Evolutionary conservation across 495 filamentous ascomycete species (phyloP).

Genomic region (Penicillium ucsense): DNA sequence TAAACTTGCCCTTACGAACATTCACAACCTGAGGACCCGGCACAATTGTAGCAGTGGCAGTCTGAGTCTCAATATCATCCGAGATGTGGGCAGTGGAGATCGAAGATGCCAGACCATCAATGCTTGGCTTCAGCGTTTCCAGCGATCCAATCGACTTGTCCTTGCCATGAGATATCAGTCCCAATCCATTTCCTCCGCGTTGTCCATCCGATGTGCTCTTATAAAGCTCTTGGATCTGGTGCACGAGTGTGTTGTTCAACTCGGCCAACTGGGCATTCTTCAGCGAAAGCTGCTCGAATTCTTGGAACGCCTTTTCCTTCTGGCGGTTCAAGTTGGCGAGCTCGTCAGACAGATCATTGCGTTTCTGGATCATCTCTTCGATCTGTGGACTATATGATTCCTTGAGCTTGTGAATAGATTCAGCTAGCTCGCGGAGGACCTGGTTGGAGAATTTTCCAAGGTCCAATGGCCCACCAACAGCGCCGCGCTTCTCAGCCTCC

Average conservation of each 20-base stretch:
- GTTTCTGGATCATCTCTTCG: slow-evolving; percentile 73
- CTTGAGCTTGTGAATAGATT: slow-evolving; percentile 78
- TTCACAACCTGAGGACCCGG: slow-evolving; percentile 81
- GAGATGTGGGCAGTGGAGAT: slow-evolving; percentile 48
- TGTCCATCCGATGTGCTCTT: slow-evolving; percentile 61
- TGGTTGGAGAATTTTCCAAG: slow-evolving; percentile 70
- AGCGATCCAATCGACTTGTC: slow-evolving; percentile 62
- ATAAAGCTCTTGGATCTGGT: slow-evolving; percentile 88
- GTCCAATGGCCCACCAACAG: slow-evolving; percentile 54
- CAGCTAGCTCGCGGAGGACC: slow-evolving; percentile 79
- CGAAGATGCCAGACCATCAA: slow-evolving; percentile 38
- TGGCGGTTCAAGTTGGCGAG: slow-evolving; percentile 65
- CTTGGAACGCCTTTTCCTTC: slow-evolving; percentile 85
- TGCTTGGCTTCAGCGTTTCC: slow-evolving; percentile 42
- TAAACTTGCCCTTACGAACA: slow-evolving; percentile 87
- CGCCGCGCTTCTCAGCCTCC: slow-evolving; percentile 54
- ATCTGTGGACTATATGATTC: slow-evolving; percentile 66
- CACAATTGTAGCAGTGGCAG: slow-evolving; percentile 57
- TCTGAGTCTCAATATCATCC: slow-evolving; percentile 56
- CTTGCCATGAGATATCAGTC: slow-evolving; percentile 62
- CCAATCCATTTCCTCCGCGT: slow-evolving; percentile 61
- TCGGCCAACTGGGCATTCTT: slow-evolving; percentile 93
- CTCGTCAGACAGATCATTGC: slow-evolving; percentile 74
- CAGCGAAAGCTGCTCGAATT: slow-evolving; percentile 85
- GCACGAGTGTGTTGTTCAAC: slow-evolving; percentile 87